phyloP scores from a whole-genome alignment of 768 basidiomycete genomes.

The Kwoniella botswanensis region DNA sequence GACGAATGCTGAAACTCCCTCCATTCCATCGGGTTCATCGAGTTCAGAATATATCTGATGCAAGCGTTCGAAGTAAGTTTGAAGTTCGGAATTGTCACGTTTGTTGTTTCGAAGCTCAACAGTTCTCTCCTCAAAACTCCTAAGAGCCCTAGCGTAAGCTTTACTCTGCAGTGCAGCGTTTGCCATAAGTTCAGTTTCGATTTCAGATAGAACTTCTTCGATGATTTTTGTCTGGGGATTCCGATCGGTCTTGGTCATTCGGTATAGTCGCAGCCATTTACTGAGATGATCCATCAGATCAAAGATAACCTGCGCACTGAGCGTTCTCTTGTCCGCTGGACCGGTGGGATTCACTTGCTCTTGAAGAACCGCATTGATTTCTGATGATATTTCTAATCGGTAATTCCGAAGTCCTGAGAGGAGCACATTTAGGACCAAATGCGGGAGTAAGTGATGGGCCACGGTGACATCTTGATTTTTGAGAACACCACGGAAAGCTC shows the following conservation, averaged over 20 bases:
- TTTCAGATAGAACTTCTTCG: conserved; percentile 79
- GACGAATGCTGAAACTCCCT: conserved; percentile 88
- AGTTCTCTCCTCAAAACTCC: conserved; percentile 91
- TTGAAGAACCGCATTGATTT: conserved; percentile 78
- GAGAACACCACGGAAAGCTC: conserved; percentile 75
- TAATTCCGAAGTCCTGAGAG: conserved; percentile 72
- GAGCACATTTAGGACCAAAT: conserved; percentile 83
- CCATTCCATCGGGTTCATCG: conserved; percentile 99
- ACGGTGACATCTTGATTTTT: conserved; percentile 87
- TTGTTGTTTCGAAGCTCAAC: conserved; percentile 61
- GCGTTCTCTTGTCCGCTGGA: conserved; percentile 78
- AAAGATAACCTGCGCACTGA: conserved; percentile 97
- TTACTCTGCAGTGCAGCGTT: conserved; percentile 93
- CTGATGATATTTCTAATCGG: conserved; percentile 69
- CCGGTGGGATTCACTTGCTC: conserved; percentile 78
- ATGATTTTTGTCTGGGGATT: conserved; percentile 60
- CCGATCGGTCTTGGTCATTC: conserved; percentile 66
- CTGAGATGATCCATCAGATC: conserved; percentile 92
- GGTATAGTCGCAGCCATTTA: conserved; percentile 78
- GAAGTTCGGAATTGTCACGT: conserved; percentile 62
- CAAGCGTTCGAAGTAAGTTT: conserved; percentile 80
- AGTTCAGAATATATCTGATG: conserved; percentile 96
- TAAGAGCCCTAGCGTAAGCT: conserved; percentile 88
- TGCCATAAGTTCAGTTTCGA: conserved; percentile 86
- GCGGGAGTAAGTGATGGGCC: conserved; percentile 88